Evolutionary conservation across 2,329 filamentous ascomycete species (phyloP), one percentile per base, ranked within the genome.

Genomic region (Plectosphaerella cucumerina): DNA sequence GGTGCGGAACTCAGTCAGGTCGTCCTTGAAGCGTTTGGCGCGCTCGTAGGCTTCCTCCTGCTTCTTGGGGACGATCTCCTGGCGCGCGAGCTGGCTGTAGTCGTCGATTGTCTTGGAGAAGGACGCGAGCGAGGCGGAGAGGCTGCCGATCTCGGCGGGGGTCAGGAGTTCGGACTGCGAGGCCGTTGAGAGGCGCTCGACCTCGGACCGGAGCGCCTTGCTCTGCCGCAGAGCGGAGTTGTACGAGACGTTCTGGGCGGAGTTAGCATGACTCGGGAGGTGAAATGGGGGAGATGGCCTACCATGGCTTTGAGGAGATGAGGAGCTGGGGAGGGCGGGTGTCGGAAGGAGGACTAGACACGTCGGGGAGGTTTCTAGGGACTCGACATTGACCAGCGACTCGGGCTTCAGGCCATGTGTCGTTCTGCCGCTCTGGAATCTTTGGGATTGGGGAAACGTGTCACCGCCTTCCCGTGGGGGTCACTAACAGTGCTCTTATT

Each of bases 31-130:
- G 61, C 85, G 90, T 68, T 89, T 88, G 52, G 96, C 79, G 43
- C 94, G 84, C 65, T 95, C 90, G 57, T 84, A 78, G 1, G 93
- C 94, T 65, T 97, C 96, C 53, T 94, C 87, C 60, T 96, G 89
- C 71, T 97, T 99, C 53, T 89, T 87, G 5, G 88, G 81, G 51
- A 96, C 92, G 31, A 96, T 83, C 69, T 99, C 94, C 62, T 93
- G 89, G 58, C 89, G 89, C 1, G 92, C 87, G 26, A 96, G 83
- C 50, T 81, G 80, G 62, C 87, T 84, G 75, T 99, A 99, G 65
- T 97, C 92, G 72, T 97, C 92, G 57, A 99, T 80, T 1, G 90
- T 96, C 54, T 94, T 90, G 44, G 88, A 83, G 68, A 99, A 91
- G 53, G 91, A 71, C 42, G 88, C 85, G 26, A 95, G 74, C 14